These are phyloP conservation scores for Penicillium sp. DNA, from an alignment of 2,329 filamentous ascomycete genomes.

Conservation along the genomic window DNA sequence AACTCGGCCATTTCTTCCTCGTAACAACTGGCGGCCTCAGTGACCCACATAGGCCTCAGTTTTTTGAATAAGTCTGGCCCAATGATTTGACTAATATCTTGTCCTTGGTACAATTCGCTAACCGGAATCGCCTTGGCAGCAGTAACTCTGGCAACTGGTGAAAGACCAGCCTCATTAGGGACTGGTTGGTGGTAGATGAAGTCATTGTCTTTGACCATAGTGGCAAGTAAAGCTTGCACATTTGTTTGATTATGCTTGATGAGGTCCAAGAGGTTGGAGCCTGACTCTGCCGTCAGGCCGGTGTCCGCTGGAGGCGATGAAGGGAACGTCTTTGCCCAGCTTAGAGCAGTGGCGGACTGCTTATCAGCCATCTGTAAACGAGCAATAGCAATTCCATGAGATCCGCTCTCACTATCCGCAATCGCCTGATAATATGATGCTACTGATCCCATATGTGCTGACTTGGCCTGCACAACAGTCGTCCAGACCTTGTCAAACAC, in stretches of 20 bases:
- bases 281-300: constrained; percentile 80
- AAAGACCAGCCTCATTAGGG: constrained; percentile 77
- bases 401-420: constrained; percentile 83
- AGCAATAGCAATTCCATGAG: constrained; percentile 80
- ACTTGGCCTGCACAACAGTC: constrained; percentile 69
- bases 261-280: constrained; percentile 70
- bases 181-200: constrained; percentile 97
- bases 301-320: constrained; percentile 74
- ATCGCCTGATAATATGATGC: constrained; percentile 93
- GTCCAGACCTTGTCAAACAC: constrained; percentile 96
- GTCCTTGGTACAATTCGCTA: constrained; percentile 91
- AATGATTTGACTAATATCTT: constrained; percentile 95
- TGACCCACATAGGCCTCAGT: constrained; percentile 93
- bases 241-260: constrained; percentile 77
- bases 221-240: constrained; percentile 75
- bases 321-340: constrained; percentile 76
- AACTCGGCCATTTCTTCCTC: constrained; percentile 98
- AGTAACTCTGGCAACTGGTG: constrained; percentile 82
- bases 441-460: constrained; percentile 76
- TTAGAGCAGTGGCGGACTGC: constrained; percentile 74
- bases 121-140: constrained; percentile 97
- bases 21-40: constrained; percentile 93
- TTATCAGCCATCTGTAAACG: constrained; percentile 78
- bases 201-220: constrained; percentile 88
- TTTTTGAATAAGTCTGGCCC: constrained; percentile 96